phyloP scores from a whole-genome alignment of 2,329 filamentous ascomycete genomes.

The Claviceps africana region DNA sequence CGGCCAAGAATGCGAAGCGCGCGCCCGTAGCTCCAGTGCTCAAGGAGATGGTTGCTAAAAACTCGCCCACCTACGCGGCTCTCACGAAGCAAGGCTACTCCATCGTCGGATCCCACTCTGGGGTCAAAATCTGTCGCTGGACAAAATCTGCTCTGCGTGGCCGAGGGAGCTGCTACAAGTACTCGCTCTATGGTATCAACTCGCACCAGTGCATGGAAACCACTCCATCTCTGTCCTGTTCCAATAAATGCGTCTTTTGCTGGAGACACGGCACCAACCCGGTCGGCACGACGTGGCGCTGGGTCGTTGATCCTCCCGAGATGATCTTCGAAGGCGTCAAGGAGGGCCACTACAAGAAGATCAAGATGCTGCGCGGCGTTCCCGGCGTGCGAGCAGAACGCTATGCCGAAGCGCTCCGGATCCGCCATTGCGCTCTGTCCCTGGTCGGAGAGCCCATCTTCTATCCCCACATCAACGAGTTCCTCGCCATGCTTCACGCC shows the following conservation, averaged over 20 bases:
- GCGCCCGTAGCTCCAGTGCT: constrained; percentile 27
- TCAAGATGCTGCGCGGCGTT: constrained; percentile 90
- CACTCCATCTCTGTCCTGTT: constrained; percentile 87
- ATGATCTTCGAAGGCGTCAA: constrained; percentile 85
- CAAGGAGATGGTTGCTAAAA: constrained; percentile 91
- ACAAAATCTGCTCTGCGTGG: constrained; percentile 92
- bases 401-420: constrained; percentile 83
- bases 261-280: constrained; percentile 97
- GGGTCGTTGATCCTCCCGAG: constrained; percentile 84
- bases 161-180: constrained; percentile 94
- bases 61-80: constrained; percentile 74
- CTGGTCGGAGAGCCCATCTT: constrained; percentile 97
- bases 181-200: constrained; percentile 89
- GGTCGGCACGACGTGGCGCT: constrained; percentile 91
- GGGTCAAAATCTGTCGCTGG: constrained; percentile 97
- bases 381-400: constrained; percentile 84
- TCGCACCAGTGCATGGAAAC: constrained; percentile 98
- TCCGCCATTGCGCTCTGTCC: constrained; percentile 82
- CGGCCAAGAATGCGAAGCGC: constrained; percentile 33
- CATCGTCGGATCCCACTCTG: constrained; percentile 88
- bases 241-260: constrained; percentile 97
- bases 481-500: constrained; percentile 66
- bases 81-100: constrained; percentile 94
- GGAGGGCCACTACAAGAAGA: constrained; percentile 87
- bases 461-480: constrained; percentile 93